phyloP scores from a whole-genome alignment of 768 basidiomycete species.

The Mycena maculata region DNA sequence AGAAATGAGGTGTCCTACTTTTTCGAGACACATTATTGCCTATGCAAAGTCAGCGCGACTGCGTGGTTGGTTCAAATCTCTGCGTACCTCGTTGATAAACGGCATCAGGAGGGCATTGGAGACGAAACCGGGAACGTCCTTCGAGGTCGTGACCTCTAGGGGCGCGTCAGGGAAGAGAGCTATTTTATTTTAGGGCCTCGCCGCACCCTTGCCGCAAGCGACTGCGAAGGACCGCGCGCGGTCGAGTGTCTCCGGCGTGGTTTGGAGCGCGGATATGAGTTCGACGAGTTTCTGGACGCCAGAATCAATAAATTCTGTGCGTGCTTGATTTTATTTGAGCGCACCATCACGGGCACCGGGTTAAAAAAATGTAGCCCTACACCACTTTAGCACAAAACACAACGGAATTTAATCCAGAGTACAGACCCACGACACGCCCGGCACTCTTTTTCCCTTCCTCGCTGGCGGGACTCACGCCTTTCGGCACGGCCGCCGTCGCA shows the following conservation, averaged over 20 bases:
- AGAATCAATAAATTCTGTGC: not conserved
- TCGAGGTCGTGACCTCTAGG: conserved; percentile 87
- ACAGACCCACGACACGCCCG: conserved; percentile 83
- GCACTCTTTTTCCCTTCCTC: conserved; percentile 73
- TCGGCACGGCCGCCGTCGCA: conserved; percentile 79
- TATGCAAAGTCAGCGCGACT: conserved; percentile 40
- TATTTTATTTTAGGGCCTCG: not conserved
- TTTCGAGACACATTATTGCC: conserved; percentile 95
- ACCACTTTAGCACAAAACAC: not conserved
- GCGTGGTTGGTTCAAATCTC: not conserved
- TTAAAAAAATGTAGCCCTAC: conserved; percentile 94
- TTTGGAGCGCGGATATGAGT: conserved; percentile 93
- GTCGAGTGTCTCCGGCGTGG: conserved; percentile 78
- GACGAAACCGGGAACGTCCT: conserved; percentile 96
- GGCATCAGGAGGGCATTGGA: conserved; percentile 96
- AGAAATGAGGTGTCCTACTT: conserved; percentile 55
- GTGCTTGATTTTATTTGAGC: not conserved
- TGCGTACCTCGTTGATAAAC: conserved; percentile 89
- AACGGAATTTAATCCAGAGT: not conserved
- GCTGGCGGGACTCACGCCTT: conserved; percentile 67
- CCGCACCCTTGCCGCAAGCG: conserved; percentile 89
- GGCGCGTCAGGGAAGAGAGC: not conserved
- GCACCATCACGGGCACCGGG: conserved; percentile 95
- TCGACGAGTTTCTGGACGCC: conserved; percentile 87
- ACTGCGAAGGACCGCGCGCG: conserved; percentile 84